A percentile compares a stretch with the other conserved stretches of the same genome.
phyloP scores from a whole-genome alignment of 345 rosid genomes.

The Syzygium aromaticum region DNA sequence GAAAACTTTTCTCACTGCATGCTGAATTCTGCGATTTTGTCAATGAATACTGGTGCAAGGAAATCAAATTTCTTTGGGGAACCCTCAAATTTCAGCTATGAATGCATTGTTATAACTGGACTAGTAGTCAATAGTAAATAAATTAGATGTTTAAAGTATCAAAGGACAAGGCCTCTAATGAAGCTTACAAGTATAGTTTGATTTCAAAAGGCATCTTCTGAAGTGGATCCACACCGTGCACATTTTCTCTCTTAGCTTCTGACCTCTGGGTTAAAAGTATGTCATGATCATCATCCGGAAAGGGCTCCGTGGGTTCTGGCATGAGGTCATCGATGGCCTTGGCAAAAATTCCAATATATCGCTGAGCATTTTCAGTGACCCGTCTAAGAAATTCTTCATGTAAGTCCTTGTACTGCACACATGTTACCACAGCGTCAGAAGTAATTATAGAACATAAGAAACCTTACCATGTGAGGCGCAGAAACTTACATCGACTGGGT shows the following conservation, averaged over 20 bases:
- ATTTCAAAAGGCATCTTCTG: conserved; percentile 85
- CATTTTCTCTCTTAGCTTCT: conserved; percentile 46
- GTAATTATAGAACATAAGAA: neutral
- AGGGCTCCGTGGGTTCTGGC: conserved; percentile 84
- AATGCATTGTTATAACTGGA: neutral
- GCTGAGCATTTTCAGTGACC: conserved; percentile 79
- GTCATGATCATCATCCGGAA: conserved; percentile 85
- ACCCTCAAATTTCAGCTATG: neutral
- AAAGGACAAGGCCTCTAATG: neutral
- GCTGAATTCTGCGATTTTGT: neutral
- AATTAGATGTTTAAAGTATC: neutral
- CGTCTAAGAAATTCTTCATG: conserved; percentile 64
- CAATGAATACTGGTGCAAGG: neutral
- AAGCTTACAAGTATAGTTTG: conserved; percentile 77
- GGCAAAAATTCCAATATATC: conserved; percentile 67
- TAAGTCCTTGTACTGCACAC: conserved; percentile 48
- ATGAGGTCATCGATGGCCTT: conserved; percentile 70
- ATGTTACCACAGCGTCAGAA: neutral
- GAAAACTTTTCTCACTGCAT: neutral
- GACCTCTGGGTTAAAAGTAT: conserved; percentile 89
- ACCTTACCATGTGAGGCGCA: neutral
- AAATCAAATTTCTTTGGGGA: neutral
- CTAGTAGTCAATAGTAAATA: neutral
- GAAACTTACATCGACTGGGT: conserved; percentile 51
- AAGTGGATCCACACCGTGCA: conserved; percentile 56